Base-by-base conservation (phyloP, 2,329 filamentous ascomycete genomes). In the Ilyonectria sp. region DNA sequence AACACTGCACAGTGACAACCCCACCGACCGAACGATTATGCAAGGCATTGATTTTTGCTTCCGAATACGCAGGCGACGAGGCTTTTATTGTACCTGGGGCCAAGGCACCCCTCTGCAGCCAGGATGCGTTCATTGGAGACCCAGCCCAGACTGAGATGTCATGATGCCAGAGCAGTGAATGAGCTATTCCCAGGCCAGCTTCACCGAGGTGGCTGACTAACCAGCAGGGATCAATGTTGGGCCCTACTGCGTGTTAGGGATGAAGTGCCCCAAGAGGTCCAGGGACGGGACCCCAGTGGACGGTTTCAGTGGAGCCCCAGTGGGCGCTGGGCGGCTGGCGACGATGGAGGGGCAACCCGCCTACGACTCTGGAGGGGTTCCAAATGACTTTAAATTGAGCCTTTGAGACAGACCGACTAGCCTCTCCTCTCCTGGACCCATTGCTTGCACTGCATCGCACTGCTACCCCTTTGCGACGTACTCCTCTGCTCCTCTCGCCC, bases 121-220 rank as follows among this genome's bases (percentile, higher is more conserved):
- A 43, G 15, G 17, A 15, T n/a, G 8, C 17, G 2, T 40, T 17
- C 40, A 43, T n/a, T n/a, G 40, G 40, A 43, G 40, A 43, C 15
- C 40, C 17, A 43, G 40, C 40, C 15, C 40, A 43, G 8, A 8
- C 15, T 17, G 15, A 43, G 40, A 43, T 43, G 54, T 58, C 46
- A 58, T 58, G 61, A 55, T 43, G 50, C 43, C 11, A 40, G 29
- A 59, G 10, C 23, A 55, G 31, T 40, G 37, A 21, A 33, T 26
- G 57, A 56, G 50, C 71, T 69, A 73, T 66, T 59, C 71, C 70
- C 35, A 75, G 71, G 69, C 52, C 55, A 74, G 74, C 44, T 66
- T 76, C 74, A 76, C 74, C 74, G 74, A 76, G 63, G 58, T 68
- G 55, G 69, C 74, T 74, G 66, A 67, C 67, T 66, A 71, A 73